Evolutionary conservation across 2,329 filamentous ascomycete species (phyloP).

Genomic region (Claviceps cyperi): DNA sequence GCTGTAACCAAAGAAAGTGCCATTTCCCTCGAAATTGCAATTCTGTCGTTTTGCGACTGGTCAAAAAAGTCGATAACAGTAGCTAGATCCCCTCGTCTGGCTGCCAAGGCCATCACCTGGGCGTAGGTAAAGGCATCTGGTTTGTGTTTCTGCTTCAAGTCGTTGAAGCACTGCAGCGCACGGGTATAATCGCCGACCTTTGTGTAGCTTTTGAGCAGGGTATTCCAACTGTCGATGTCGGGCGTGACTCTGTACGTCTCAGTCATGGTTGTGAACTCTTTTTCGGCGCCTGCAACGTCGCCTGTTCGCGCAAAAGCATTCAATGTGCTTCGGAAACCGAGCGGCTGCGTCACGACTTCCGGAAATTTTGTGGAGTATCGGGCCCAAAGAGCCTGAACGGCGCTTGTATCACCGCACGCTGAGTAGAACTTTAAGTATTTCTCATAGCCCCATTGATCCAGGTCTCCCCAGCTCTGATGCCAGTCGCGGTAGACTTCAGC

Average conservation of each 20-base stretch:
- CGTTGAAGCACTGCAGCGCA: conserved; percentile 48
- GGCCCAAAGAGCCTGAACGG: conserved; percentile 30
- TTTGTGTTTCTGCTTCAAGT: conserved; percentile 32
- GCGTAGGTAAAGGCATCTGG: conserved; percentile 54
- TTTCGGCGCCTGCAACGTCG: conserved; percentile 43
- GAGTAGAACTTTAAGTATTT: conserved; percentile 37
- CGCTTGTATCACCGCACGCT: conserved; percentile 28
- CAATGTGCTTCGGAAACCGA: conserved; percentile 43
- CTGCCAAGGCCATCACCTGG: conserved; percentile 59
- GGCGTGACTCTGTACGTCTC: conserved; percentile 40
- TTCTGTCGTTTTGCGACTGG: conserved; percentile 38
- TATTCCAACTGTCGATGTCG: conserved; percentile 56
- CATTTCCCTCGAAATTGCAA: conserved; percentile 42
- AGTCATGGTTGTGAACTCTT: conserved; percentile 48
- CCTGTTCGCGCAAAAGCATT: conserved; percentile 57
- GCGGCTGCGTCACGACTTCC: conserved; percentile 17
- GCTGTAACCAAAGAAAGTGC: conserved; percentile 52
- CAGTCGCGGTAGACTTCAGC: conserved; percentile 36
- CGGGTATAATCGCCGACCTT: conserved; percentile 52
- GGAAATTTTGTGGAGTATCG: conserved; percentile 26
- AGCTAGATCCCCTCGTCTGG: conserved; percentile 57
- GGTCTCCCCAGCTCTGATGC: conserved; percentile 23
- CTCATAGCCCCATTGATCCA: conserved; percentile 31
- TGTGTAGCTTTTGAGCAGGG: conserved; percentile 56
- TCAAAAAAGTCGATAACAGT: conserved; percentile 51